Conservation (phyloP, 129 eudicot species). For the Tagetes patula region DNA sequence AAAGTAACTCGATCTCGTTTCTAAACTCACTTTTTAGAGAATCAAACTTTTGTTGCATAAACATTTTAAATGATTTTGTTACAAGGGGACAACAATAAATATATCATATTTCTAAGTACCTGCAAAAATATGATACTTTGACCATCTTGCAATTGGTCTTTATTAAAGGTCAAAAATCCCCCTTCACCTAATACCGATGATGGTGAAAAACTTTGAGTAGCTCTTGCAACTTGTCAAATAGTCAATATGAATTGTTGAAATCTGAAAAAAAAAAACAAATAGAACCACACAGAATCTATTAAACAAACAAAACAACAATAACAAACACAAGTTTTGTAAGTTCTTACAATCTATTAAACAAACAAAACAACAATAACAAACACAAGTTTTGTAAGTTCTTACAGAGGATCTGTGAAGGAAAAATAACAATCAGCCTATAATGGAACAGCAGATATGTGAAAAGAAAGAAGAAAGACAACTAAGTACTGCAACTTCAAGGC, state of each 20-base stretch:
- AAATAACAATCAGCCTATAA: too few relatives aligned
- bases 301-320: too few relatives aligned
- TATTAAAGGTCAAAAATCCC: constrained; percentile 89
- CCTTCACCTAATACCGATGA: constrained; percentile 76
- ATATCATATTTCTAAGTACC: background rate
- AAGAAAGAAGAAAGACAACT: too few relatives aligned
- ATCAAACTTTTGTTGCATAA: constrained; percentile 61
- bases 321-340: too few relatives aligned
- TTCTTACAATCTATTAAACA: too few relatives aligned
- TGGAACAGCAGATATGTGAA: too few relatives aligned
- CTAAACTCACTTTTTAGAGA: constrained; percentile 66
- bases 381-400: too few relatives aligned
- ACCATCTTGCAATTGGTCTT: constrained; percentile 76
- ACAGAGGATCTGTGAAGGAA: too few relatives aligned
- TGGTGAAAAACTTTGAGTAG: constrained; percentile 82
- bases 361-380: too few relatives aligned
- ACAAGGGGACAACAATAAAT: background rate
- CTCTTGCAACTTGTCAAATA: constrained; percentile 64
- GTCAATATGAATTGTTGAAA: constrained; percentile 61
- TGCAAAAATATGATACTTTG: background rate
- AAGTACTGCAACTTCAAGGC: too few relatives aligned
- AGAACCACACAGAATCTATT: too few relatives aligned
- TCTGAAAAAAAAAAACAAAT: too few relatives aligned
- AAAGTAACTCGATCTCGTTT: constrained; percentile 84
- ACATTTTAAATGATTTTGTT: background rate